Conservation (phyloP, 345 rosid genomes). For the Triadica sebifera region DNA sequence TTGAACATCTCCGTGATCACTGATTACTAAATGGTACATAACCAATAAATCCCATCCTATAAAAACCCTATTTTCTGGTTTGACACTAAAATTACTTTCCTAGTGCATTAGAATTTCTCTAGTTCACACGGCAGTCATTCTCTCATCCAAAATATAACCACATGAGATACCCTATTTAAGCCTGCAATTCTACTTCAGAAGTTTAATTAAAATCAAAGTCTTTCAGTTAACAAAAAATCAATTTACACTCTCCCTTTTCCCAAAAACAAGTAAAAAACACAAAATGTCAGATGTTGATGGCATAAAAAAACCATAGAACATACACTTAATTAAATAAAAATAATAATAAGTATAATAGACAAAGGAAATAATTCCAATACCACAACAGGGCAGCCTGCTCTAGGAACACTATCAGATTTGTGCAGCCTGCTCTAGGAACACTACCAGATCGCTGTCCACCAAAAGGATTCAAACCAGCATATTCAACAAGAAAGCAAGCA, state of each 20-base stretch:
- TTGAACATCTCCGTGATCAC: background rate
- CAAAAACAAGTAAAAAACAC: background rate
- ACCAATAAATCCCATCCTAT: background rate
- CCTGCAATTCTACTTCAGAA: no score
- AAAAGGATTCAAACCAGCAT: conserved; percentile 94
- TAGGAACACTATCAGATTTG: conserved; percentile 77
- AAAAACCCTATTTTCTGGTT: background rate
- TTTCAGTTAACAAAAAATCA: background rate
- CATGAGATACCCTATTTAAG: no score
- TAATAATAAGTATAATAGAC: background rate
- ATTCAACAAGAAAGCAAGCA: conserved; percentile 92
- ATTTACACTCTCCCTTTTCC: background rate
- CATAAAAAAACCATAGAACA: no score
- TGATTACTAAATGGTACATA: background rate
- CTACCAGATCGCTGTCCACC: conserved; percentile 85
- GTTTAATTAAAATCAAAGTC: no score
- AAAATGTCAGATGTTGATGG: no score
- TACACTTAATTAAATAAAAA: background rate
- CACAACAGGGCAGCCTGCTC: conserved; percentile 96
- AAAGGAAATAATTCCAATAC: conserved; percentile 37
- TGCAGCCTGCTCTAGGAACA: conserved; percentile 93
- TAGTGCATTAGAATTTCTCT: no score
- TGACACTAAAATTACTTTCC: no score
- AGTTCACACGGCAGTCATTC: no score
- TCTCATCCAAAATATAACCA: no score